phyloP scores from a whole-genome alignment of 139 green algal species.

The Yamagishiella unicocca region DNA sequence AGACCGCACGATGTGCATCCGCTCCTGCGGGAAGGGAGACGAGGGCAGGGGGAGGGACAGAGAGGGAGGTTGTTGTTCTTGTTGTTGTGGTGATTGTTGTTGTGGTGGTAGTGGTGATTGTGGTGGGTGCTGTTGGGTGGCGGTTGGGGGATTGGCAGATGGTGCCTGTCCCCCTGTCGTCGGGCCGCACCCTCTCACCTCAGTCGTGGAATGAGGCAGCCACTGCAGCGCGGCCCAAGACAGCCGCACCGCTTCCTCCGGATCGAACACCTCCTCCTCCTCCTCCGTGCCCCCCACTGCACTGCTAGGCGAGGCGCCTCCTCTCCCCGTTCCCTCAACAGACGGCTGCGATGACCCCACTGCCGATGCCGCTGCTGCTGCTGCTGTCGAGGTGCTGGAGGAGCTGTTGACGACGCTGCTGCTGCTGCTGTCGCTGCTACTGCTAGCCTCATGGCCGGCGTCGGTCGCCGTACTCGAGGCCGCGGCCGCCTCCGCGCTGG shows the following conservation, averaged over 20 bases:
- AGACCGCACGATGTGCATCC: constrained; percentile 9
- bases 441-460: background rate
- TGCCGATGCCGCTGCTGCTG: background rate
- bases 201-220: constrained; percentile 46
- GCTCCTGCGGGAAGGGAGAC: constrained; percentile 27
- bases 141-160: no score
- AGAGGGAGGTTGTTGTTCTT: no score
- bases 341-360: background rate
- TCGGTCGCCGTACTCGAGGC: background rate
- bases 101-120: no score
- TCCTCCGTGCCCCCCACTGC: background rate
- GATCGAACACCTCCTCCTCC: constrained; percentile 11
- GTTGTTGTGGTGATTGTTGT: no score
- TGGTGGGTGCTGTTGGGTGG: no score
- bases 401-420: background rate
- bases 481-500: background rate
- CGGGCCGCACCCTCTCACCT: no score
- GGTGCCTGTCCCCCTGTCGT: no score
- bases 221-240: constrained; percentile 65
- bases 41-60: background rate
- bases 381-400: background rate
- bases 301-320: background rate
- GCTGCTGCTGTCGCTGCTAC: background rate
- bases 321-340: background rate
- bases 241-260: constrained; percentile 49